Evolutionary conservation across 148 eudicot genomes (phyloP), one percentile per base, ranked within the genome.

Genomic region (Diospyros kaki): DNA sequence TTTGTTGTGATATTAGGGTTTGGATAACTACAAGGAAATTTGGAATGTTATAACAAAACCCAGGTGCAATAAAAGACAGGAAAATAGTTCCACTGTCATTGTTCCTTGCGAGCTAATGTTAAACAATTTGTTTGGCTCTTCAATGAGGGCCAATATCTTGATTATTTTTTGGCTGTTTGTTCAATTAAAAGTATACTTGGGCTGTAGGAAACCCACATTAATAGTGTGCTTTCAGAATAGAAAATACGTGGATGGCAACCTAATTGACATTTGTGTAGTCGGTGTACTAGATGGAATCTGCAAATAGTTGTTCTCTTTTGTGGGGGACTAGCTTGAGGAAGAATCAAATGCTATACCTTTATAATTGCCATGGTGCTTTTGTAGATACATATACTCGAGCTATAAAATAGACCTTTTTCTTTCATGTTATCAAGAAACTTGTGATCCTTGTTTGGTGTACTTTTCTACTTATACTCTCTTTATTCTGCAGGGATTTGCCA

Each of bases 1-100:
- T 28, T 28, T 28, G 28, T 28, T 28, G 28, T 28, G 28, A 28
- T 28, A 28, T 28, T 28, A 0, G 28, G 28, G 28, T 28, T 28
- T 28, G 28, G 68, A 72, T 68, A 72, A 9, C 61, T 72, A 59
- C 73, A 64, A 71, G 73, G 69, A 76, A 66, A 40, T 45, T 75
- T 76, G 79, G 73, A 63, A 66, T 54, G 51, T 44, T 61, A 48
- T 66, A 50, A 70, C 62, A 67, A 10, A 41, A 8, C 64, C 42
- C 61, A 73, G 7, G 54, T 43, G 43, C 46, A 41, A 60, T n/a
- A 48, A 51, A 3, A 28, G 28, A 28, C 28, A 28, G 28, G 28
- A 28, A 28, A 28, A 28, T 28, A 28, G 28, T 28, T 28, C 0
- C 28, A 28, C 28, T 28, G 28, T 28, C 28, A 28, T 28, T 28